phyloP scores from a whole-genome alignment of 176 grass and related monocot species.

The Tillandsia fasciculata region DNA sequence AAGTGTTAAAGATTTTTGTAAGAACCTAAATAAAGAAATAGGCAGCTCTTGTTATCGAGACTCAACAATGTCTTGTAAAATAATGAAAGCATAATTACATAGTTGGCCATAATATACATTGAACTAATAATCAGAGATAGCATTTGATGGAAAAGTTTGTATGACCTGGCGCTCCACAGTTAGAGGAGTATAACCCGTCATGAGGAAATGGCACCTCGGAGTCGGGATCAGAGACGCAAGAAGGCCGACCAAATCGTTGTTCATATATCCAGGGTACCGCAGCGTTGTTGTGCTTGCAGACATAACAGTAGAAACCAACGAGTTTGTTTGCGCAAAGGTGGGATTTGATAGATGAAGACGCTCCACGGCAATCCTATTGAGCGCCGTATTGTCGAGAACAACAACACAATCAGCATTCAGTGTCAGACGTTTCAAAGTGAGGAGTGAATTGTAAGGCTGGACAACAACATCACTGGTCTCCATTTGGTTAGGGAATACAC shows the following conservation, averaged over 20 bases:
- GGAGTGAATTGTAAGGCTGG: conserved; percentile 93
- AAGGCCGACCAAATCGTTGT: conserved; percentile 97
- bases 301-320: conserved; percentile 98
- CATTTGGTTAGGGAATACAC: conserved; percentile 97
- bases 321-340: conserved; percentile 96
- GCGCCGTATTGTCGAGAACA: conserved; percentile 95
- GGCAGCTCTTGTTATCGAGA: no score
- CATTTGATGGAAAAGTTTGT: neutral
- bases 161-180: conserved; percentile 92
- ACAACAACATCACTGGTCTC: conserved; percentile 99
- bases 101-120: neutral
- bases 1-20: no score
- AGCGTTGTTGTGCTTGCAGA: conserved; percentile 98
- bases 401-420: conserved; percentile 95
- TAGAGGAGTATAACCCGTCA: conserved; percentile 97
- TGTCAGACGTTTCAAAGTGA: conserved; percentile 84
- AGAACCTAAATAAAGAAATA: no score
- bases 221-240: conserved; percentile 92
- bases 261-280: conserved; percentile 99
- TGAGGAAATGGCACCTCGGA: conserved; percentile 96
- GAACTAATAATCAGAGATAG: neutral
- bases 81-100: no score
- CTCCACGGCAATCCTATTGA: conserved; percentile 97
- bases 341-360: conserved; percentile 89
- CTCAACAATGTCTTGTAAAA: no score